A percentile compares a stretch with the other conserved stretches of the same genome.
Evolutionary conservation across 495 filamentous ascomycete species (phyloP).

Genomic region (Talaromyces thailandensis): DNA sequence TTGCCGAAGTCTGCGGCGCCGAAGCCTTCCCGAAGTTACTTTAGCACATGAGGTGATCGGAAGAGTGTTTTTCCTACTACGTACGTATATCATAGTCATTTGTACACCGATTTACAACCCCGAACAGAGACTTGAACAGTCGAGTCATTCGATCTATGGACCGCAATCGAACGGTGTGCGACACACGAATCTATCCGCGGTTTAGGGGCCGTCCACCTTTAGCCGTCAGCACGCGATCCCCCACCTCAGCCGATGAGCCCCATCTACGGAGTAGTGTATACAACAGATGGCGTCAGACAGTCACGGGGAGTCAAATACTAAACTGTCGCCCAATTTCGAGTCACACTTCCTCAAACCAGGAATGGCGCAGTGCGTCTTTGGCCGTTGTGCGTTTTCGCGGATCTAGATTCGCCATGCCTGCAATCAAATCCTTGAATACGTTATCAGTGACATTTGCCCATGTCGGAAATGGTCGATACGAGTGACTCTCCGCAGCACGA

Average conservation of each 20-base stretch:
- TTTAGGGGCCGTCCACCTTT: not conserved
- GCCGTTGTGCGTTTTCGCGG: slow-evolving; percentile 5
- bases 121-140: not conserved
- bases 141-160: not conserved
- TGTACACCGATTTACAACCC: not conserved
- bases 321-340: not conserved
- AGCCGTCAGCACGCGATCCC: not conserved
- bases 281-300: not conserved
- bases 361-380: not conserved
- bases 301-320: not conserved
- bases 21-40: no score
- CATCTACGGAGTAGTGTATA: not conserved
- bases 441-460: slow-evolving; percentile 12
- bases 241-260: not conserved
- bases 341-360: not conserved
- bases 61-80: not conserved
- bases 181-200: not conserved
- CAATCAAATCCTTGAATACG: slow-evolving; percentile 20
- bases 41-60: not conserved
- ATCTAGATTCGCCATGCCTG: slow-evolving; percentile 8
- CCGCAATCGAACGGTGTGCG: not conserved
- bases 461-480: slow-evolving; percentile 16
- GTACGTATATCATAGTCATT: not conserved
- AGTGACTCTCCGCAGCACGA: slow-evolving; percentile 16
- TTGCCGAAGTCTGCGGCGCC: not conserved